Evolutionary conservation across 2,329 filamentous ascomycete species (phyloP).

Genomic region (Fusarium agapanthi): DNA sequence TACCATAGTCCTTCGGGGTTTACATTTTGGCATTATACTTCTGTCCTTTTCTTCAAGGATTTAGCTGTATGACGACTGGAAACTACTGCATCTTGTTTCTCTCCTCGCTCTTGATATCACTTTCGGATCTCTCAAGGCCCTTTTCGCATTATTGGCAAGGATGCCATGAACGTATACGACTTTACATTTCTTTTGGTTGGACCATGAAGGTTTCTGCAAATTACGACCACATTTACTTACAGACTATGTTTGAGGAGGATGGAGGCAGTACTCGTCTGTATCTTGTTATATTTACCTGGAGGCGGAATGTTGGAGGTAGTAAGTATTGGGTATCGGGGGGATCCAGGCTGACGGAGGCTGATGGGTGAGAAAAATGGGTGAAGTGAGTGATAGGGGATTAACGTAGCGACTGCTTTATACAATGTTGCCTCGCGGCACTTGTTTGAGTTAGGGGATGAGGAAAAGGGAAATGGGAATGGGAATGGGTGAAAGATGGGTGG

Average conservation of each 20-base stretch:
- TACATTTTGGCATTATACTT: constrained; percentile 15
- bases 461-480: background rate
- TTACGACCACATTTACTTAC: constrained; percentile 19
- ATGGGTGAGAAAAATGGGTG: constrained; percentile 28
- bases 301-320: background rate
- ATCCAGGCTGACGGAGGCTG: constrained; percentile 22
- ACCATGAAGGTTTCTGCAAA: constrained; percentile 10
- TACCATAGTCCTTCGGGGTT: constrained; percentile 24
- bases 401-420: constrained; percentile 46
- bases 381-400: constrained; percentile 12
- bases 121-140: background rate
- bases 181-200: constrained; percentile 30
- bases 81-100: background rate
- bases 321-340: constrained; percentile 1
- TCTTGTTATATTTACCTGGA: constrained; percentile 14
- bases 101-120: constrained; percentile 15
- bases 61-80: background rate
- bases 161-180: constrained; percentile 8
- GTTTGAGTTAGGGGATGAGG: constrained; percentile 39
- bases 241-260: constrained; percentile 38
- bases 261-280: constrained; percentile 11
- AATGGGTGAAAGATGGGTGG: background rate
- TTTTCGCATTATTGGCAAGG: constrained; percentile 3
- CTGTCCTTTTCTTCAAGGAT: background rate
- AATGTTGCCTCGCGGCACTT: constrained; percentile 60